These are phyloP conservation scores for Aspergillus ellipticus DNA, from an alignment of 495 filamentous ascomycete genomes.

Conservation along the genomic window DNA sequence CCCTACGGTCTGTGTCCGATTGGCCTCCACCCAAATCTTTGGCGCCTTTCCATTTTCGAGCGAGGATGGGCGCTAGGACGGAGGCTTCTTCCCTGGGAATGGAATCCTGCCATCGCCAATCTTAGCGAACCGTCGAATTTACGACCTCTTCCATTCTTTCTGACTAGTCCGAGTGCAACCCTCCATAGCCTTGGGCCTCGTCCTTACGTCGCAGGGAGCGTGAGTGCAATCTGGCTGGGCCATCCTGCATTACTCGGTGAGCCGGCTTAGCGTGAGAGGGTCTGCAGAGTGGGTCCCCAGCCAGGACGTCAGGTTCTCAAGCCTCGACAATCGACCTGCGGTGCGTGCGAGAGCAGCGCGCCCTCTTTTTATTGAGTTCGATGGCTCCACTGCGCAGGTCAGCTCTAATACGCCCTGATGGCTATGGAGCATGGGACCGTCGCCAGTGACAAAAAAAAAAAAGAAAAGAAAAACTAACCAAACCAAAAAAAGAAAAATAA, in stretches of 20 bases:
- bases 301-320: constrained; percentile 1
- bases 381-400: background rate
- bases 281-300: background rate
- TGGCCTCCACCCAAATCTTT: constrained; percentile 15
- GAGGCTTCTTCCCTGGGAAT: background rate
- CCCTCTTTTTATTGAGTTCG: background rate
- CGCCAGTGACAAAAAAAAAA: background rate
- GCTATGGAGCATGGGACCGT: no score
- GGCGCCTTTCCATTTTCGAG: no score
- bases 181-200: no score
- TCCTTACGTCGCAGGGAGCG: background rate
- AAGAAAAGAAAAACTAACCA: no score
- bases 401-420: no score
- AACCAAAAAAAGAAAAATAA: no score
- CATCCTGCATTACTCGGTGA: background rate
- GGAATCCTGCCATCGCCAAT: background rate
- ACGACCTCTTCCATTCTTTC: no score
- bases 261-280: background rate
- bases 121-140: background rate
- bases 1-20: constrained; percentile 14
- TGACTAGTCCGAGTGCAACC: no score
- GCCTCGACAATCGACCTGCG: background rate
- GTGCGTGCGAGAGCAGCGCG: background rate
- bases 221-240: background rate
- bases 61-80: background rate